phyloP scores from a whole-genome alignment of 768 basidiomycete species.

The Punctularia strigosozonata region DNA sequence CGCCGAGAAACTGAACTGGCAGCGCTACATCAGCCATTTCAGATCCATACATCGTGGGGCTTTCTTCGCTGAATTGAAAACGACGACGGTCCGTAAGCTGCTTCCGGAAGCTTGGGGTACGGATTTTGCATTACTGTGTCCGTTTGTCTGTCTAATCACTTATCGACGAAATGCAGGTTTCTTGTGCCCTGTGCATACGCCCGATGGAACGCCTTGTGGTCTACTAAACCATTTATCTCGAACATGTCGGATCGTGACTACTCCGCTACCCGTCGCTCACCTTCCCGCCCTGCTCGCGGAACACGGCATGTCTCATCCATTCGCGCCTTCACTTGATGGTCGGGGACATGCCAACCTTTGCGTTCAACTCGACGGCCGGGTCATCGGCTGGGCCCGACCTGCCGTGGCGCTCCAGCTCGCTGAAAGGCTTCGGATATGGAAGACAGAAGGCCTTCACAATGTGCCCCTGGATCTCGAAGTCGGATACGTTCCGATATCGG shows the following conservation, averaged over 20 bases:
- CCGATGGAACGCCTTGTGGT: slow-evolving; percentile 96
- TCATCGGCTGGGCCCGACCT: slow-evolving; percentile 89
- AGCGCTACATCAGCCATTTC: slow-evolving; percentile 97
- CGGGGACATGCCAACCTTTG: slow-evolving; percentile 69
- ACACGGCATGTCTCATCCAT: slow-evolving; percentile 91
- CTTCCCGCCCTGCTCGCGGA: slow-evolving; percentile 73
- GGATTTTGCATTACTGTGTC: slow-evolving; percentile 8
- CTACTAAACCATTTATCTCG: slow-evolving; percentile 93
- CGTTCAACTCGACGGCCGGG: slow-evolving; percentile 89
- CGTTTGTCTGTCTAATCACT: slow-evolving; percentile 6
- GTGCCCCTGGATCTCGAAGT: slow-evolving; percentile 93
- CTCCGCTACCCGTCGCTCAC: slow-evolving; percentile 60
- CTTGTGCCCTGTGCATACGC: slow-evolving; percentile 96
- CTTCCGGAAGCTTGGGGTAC: slow-evolving; percentile 96
- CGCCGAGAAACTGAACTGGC: slow-evolving; percentile 98
- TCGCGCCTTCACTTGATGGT: slow-evolving; percentile 72
- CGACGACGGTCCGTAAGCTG: slow-evolving; percentile 92
- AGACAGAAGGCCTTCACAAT: slow-evolving; percentile 74
- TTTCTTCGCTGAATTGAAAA: slow-evolving; percentile 98
- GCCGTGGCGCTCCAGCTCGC: slow-evolving; percentile 68
- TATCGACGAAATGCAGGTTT: slow-evolving; percentile 48
- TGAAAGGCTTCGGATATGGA: slow-evolving; percentile 82
- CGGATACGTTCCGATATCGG: slow-evolving; percentile 61
- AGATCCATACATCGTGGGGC: slow-evolving; percentile 97
- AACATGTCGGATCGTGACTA: slow-evolving; percentile 83